Conservation (phyloP, 2,329 filamentous ascomycete species). For the Pestalotiopsis sp. region DNA sequence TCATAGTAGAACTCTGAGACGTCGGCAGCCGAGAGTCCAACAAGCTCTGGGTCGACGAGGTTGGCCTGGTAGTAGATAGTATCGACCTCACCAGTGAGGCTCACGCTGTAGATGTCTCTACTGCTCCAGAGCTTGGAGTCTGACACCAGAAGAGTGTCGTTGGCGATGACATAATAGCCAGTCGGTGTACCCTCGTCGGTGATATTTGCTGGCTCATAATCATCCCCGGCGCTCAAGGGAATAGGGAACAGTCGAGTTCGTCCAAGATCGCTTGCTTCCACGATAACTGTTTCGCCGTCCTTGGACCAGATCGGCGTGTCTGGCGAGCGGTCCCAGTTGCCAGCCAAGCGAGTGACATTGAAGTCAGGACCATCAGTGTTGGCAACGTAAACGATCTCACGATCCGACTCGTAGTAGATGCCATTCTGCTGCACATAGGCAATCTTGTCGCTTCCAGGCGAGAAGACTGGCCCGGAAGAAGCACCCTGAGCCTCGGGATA, state of each 20-base stretch:
- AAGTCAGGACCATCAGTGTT: slow-evolving; percentile 53
- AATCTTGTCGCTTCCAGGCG: slow-evolving; percentile 56
- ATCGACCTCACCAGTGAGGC: slow-evolving; percentile 27
- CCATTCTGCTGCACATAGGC: slow-evolving; percentile 66
- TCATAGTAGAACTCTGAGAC: slow-evolving; percentile 38
- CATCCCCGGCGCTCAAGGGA: slow-evolving; percentile 29
- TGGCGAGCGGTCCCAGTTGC: slow-evolving; percentile 34
- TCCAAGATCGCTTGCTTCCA: slow-evolving; percentile 32
- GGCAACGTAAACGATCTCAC: slow-evolving; percentile 36
- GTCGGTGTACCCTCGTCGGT: slow-evolving; percentile 33
- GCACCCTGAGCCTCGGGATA: slow-evolving; percentile 37
- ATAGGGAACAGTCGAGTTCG: slow-evolving; percentile 34
- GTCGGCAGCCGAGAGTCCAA: slow-evolving; percentile 32
- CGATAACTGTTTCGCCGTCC: slow-evolving; percentile 32
- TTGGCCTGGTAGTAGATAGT: slow-evolving; percentile 37
- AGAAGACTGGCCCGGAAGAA: slow-evolving; percentile 48
- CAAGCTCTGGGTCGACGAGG: slow-evolving; percentile 35
- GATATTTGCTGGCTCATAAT: slow-evolving; percentile 34
- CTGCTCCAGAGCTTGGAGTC: slow-evolving; percentile 39
- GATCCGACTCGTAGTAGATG: slow-evolving; percentile 57
- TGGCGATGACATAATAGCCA: slow-evolving; percentile 30
- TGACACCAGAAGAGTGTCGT: slow-evolving; percentile 32
- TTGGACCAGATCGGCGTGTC: slow-evolving; percentile 29
- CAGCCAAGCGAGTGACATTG: slow-evolving; percentile 33
- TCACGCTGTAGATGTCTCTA: slow-evolving; percentile 34